Conservation (phyloP, 148 eudicot species). For the Pharnaceum exiguum region DNA sequence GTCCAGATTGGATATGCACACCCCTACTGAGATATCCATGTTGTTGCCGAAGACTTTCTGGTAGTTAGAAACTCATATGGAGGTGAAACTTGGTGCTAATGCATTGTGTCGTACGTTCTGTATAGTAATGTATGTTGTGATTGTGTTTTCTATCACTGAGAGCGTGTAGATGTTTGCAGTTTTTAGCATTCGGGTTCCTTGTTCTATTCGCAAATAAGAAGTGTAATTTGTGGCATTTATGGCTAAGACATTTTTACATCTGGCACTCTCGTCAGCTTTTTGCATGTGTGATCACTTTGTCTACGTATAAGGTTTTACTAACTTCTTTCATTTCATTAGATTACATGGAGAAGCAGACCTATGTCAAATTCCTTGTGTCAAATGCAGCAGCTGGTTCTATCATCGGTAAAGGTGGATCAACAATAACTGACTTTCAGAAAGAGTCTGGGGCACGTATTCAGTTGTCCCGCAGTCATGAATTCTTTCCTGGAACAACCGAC, state of each 20-base stretch:
- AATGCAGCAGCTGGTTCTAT: constrained; percentile 97
- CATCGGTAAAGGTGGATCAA: constrained; percentile 92
- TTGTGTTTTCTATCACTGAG: too few species aligned
- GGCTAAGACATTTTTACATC: neutral
- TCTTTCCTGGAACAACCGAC: constrained; percentile 93
- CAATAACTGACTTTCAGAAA: constrained; percentile 84
- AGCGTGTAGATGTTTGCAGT: too few species aligned
- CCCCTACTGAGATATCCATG: too few species aligned
- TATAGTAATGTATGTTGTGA: too few species aligned
- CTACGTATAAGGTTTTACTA: neutral
- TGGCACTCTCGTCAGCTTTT: too few species aligned
- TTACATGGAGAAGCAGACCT: constrained; percentile 49
- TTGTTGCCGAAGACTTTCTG: too few species aligned
- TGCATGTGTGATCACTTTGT: neutral
- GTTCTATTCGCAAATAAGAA: too few species aligned
- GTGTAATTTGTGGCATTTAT: neutral
- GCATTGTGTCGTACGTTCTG: too few species aligned
- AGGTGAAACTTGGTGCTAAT: too few species aligned
- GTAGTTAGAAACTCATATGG: too few species aligned
- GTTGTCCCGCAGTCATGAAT: constrained; percentile 89
- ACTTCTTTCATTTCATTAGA: constrained; percentile 26
- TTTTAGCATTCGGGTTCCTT: too few species aligned
- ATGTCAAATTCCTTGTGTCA: constrained; percentile 82
- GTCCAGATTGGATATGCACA: too few species aligned
- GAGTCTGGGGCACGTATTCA: constrained; percentile 95